Evolutionary conservation across 306 rosid genomes (phyloP), one percentile per base, ranked within the genome.

Genomic region (Rosa rugosa): DNA sequence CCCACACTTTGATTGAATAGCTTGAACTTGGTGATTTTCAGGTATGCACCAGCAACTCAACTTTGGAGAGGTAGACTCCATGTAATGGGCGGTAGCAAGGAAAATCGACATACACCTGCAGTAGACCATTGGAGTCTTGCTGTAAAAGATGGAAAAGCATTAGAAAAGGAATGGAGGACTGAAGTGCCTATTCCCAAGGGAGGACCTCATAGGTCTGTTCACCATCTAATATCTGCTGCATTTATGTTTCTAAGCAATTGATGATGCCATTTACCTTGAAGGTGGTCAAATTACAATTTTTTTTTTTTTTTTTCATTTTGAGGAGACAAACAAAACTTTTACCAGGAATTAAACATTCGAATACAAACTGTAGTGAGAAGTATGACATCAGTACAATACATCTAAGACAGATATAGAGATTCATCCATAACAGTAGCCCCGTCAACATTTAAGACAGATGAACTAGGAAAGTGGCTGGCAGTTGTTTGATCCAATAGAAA

Each of bases 51-150:
- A 53, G 94, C 97, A 20, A 94, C 97, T 68, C 97, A 92, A 73
- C 83, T 94, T 82, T 92, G 97, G 97, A 91, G 89, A 81, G 97
- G 97, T 65, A 91, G 97, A 63, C 92, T 92, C 56, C 98, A 94
- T 83, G 98, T 90, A 78, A 94, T 94, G 97, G 98, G 97, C 23
- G 97, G 97, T 67, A 89, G 98, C 88, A 86, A 86, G 82, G 97
- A 94, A 88, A 92, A 94, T 80, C 97, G 97, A 34, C 93, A 94
- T 77, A 85, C 97, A 3, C 98, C 98, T 75, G 97, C 82, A 47
- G 31, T 88, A 76, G 97, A 92, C 27, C 97, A 91, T 80, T 94
- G 99, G 99, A 94, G 99, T 87, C 81, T 94, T 68, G 94, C 94
- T 56, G 97, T 92, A 25, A 89, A 92, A 82, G 97, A 91, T 71